These are phyloP conservation scores for Pyronema domesticum DNA, from an alignment of 495 filamentous ascomycete genomes.

Conservation along the genomic window DNA sequence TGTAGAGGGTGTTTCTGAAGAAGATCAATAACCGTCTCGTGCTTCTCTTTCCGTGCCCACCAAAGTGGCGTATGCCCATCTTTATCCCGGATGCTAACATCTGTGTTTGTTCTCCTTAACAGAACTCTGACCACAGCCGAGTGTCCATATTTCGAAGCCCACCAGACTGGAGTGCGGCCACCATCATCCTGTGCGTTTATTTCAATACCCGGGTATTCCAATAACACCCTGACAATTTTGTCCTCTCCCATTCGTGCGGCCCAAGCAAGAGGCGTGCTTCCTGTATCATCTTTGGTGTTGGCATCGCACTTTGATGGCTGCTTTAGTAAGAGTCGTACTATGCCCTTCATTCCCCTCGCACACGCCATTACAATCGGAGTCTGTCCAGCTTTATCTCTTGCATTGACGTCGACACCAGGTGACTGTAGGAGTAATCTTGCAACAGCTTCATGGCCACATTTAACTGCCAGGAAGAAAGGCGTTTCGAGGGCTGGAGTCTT, in stretches of 20 bases:
- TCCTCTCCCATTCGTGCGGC: not conserved
- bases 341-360: not conserved
- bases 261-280: not conserved
- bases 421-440: not conserved
- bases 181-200: not conserved
- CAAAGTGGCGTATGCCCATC: not conserved
- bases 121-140: not conserved
- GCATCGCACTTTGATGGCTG: not conserved
- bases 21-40: not conserved
- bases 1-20: no score
- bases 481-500: not conserved
- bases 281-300: not conserved
- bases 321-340: not conserved
- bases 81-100: not conserved
- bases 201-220: not conserved
- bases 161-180: not conserved
- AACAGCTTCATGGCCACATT: not conserved
- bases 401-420: not conserved
- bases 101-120: not conserved
- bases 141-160: slow-evolving; percentile 1
- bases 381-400: not conserved
- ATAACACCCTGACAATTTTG: not conserved
- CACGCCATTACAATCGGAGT: not conserved
- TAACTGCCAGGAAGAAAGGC: not conserved
- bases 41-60: not conserved